Evolutionary conservation across 257 asterid species (phyloP).

Genomic region (Solanum okadae): DNA sequence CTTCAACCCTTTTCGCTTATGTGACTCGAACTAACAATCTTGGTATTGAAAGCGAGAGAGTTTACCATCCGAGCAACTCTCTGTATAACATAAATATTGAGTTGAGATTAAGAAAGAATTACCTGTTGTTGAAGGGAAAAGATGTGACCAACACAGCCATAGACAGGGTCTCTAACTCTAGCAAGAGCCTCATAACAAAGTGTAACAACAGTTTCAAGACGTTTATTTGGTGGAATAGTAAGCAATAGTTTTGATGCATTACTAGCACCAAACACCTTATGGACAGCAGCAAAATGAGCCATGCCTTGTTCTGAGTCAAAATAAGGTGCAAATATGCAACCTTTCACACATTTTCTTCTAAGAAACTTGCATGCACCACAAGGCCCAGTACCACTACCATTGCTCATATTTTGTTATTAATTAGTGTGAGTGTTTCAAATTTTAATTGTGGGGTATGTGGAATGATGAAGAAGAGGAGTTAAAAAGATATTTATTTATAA

Average conservation of each 20-base stretch:
- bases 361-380: slow-evolving; percentile 43
- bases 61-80: too few relatives aligned
- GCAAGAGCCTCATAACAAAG: slow-evolving; percentile 33
- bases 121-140: slow-evolving; percentile 33
- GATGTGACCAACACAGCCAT: slow-evolving; percentile 29
- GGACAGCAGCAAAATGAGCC: slow-evolving; percentile 32
- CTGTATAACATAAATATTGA: too few relatives aligned
- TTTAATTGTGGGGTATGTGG: not conserved
- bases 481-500: not conserved
- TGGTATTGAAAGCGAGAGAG: too few relatives aligned
- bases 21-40: too few relatives aligned
- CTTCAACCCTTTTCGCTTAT: too few relatives aligned
- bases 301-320: slow-evolving; percentile 26
- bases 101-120: not conserved
- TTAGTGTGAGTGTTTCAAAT: not conserved
- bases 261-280: slow-evolving; percentile 38
- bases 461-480: not conserved
- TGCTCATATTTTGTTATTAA: slow-evolving; percentile 1
- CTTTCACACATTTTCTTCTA: slow-evolving; percentile 26
- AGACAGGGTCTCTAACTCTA: slow-evolving; percentile 34
- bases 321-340: slow-evolving; percentile 37
- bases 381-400: slow-evolving; percentile 9
- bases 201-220: slow-evolving; percentile 27
- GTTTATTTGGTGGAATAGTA: slow-evolving; percentile 18
- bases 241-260: slow-evolving; percentile 28